Evolutionary conservation across 805 yeast species (phyloP).

Genomic region (Middelhovenomyces tepae): DNA sequence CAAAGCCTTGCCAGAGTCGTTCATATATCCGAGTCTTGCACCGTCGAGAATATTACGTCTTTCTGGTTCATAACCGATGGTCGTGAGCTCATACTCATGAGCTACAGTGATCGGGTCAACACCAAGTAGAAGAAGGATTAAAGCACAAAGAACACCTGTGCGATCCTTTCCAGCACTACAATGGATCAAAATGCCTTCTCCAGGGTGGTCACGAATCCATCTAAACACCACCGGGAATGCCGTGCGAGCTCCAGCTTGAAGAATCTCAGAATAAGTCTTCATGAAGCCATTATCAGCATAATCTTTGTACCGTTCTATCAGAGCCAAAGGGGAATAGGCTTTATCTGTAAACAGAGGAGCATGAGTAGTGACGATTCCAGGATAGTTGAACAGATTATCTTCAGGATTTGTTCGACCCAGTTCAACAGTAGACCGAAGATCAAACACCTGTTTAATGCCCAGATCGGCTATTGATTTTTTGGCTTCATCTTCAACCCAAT

Average conservation of each 20-base stretch:
- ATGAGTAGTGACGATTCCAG: conserved; percentile 41
- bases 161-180: conserved; percentile 87
- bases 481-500: conserved; percentile 45
- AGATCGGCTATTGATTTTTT: conserved; percentile 28
- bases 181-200: conserved; percentile 52
- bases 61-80: conserved; percentile 36
- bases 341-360: conserved; percentile 47
- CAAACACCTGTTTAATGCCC: conserved; percentile 50
- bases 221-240: conserved; percentile 31
- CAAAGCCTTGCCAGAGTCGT: conserved; percentile 6
- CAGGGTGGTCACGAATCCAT: conserved; percentile 43
- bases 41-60: background rate
- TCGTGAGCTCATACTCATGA: conserved; percentile 69
- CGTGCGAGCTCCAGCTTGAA: conserved; percentile 34
- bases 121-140: conserved; percentile 53
- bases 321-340: conserved; percentile 56
- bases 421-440: conserved; percentile 58
- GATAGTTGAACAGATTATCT: conserved; percentile 20
- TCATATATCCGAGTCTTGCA: conserved; percentile 4
- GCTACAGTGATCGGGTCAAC: conserved; percentile 59
- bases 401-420: conserved; percentile 34
- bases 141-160: conserved; percentile 67
- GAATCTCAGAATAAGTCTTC: conserved; percentile 51
- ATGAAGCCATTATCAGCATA: conserved; percentile 51
- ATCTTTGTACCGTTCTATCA: conserved; percentile 46